These are phyloP conservation scores for Lodderomyces theae DNA, from an alignment of 1,139 yeast species.

Conservation along the genomic window DNA sequence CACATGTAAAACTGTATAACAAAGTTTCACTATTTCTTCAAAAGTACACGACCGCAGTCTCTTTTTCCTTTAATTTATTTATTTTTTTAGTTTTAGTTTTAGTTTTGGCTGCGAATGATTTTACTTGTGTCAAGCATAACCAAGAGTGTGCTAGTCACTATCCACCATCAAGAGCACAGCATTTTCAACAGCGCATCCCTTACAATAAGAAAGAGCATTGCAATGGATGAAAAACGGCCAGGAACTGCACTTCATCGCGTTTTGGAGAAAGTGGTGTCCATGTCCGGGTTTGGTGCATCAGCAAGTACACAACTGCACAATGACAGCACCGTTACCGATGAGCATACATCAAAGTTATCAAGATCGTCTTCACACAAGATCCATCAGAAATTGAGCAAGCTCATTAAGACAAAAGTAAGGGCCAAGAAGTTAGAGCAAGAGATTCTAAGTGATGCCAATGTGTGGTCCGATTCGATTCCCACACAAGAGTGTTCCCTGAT, in stretches of 20 bases:
- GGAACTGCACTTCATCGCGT: constrained; percentile 31
- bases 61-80: too few species aligned
- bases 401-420: constrained; percentile 13
- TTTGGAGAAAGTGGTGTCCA: constrained; percentile 24
- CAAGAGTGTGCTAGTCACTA: too few species aligned
- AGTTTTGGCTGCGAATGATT: constrained; percentile 5
- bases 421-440: constrained; percentile 14
- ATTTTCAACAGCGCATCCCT: too few species aligned
- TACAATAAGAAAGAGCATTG: background rate
- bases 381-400: constrained; percentile 12
- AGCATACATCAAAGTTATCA: constrained; percentile 8
- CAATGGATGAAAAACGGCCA: constrained; percentile 21
- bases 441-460: constrained; percentile 25
- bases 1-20: background rate
- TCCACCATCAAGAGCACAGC: too few species aligned
- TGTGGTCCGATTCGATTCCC: constrained; percentile 45
- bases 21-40: background rate
- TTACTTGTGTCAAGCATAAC: too few species aligned
- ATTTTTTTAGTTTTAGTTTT: background rate
- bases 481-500: constrained; percentile 37
- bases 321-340: constrained; percentile 7
- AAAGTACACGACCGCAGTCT: background rate
- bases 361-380: constrained; percentile 11
- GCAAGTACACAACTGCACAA: constrained; percentile 9
- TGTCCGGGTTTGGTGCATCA: constrained; percentile 18